Percentiles rank a stretch among this genome's conserved stretches.
These are phyloP conservation scores for Herpetomonas muscarum DNA, from an alignment of 208 protist genomes.

Conservation along the genomic window DNA sequence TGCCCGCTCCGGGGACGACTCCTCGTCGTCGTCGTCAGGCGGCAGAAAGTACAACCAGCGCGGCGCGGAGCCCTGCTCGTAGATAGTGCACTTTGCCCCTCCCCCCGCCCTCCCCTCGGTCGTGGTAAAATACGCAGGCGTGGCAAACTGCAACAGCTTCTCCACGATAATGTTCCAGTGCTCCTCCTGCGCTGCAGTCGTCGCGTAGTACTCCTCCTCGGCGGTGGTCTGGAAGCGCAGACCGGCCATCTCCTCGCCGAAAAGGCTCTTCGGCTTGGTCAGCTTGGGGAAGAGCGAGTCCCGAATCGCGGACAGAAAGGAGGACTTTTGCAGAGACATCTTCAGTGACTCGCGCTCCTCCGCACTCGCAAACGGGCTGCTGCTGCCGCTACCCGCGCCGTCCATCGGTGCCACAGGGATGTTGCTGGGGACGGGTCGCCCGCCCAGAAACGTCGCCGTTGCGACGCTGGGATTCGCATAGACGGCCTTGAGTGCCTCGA, in stretches of 20 bases:
- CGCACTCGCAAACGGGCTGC: not conserved
- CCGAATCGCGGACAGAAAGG: constrained; percentile 19
- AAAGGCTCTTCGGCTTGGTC: constrained; percentile 6
- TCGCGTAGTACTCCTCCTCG: constrained; percentile 34
- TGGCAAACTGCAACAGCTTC: constrained; percentile 19
- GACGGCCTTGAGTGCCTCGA: constrained; percentile 25
- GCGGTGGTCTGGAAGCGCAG: constrained; percentile 30
- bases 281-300: constrained; percentile 24
- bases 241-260: constrained; percentile 4
- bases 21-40: not conserved
- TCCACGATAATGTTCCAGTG: constrained; percentile 31
- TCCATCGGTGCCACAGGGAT: constrained; percentile 9
- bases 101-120: not conserved
- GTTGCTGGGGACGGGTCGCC: constrained; percentile 9
- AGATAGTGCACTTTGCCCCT: constrained; percentile 12
- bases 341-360: constrained; percentile 3
- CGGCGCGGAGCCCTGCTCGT: constrained; percentile 10
- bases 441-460: constrained; percentile 13
- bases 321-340: not conserved
- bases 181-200: constrained; percentile 16
- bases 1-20: not conserved
- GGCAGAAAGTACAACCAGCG: constrained; percentile 35
- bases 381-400: not conserved
- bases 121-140: not conserved
- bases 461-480: constrained; percentile 24